A percentile compares a stretch with the other conserved stretches of the same genome.
phyloP scores from a whole-genome alignment of 345 rosid genomes.

The Euphorbia lathyris region DNA sequence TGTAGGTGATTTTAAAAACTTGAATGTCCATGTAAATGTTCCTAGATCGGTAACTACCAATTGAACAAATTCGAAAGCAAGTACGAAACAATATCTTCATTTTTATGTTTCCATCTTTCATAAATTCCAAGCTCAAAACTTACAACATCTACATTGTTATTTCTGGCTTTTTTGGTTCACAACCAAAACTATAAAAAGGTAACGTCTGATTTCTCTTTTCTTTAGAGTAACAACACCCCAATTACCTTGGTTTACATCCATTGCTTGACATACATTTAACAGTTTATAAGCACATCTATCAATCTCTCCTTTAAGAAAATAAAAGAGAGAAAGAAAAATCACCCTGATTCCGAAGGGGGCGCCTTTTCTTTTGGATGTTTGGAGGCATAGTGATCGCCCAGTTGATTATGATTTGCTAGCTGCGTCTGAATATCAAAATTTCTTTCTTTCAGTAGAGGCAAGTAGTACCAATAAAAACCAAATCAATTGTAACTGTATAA shows the following conservation, averaged over 20 bases:
- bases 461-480: not conserved
- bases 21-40: no score
- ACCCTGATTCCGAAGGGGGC: constrained; percentile 49
- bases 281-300: not conserved
- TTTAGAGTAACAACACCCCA: not conserved
- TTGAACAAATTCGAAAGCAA: no score
- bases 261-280: not conserved
- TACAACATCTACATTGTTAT: no score
- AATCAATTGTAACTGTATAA: not conserved
- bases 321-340: constrained; percentile 16
- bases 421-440: constrained; percentile 42
- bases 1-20: no score
- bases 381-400: constrained; percentile 59
- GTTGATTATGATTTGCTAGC: constrained; percentile 65
- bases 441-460: no score
- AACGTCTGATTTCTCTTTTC: no score
- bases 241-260: constrained; percentile 2
- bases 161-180: no score
- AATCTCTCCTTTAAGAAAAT: not conserved
- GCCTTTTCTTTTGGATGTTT: constrained; percentile 73
- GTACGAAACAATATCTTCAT: no score
- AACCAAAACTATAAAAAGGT: no score
- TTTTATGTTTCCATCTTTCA: no score
- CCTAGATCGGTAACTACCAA: no score
- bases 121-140: no score